Evolutionary conservation across 1,284 basidiomycete species (phyloP), one percentile per base, ranked within the genome.

Genomic region (Ustilago crameri): DNA sequence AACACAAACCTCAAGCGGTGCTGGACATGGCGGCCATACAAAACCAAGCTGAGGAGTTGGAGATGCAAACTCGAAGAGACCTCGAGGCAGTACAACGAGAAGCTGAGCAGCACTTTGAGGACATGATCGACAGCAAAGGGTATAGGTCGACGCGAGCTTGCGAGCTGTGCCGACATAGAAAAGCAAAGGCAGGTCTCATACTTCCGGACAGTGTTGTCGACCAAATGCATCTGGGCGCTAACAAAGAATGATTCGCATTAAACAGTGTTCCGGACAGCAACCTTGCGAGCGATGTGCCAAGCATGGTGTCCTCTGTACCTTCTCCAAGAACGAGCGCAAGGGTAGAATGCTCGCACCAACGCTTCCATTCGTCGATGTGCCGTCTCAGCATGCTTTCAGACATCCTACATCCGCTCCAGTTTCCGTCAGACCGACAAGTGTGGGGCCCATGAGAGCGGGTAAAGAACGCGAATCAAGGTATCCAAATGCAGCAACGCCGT

Each of bases 211-310:
- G 17, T 18, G 32, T 18, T 22, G 18, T 23, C 26, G 46, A 47
- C 18, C 15, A 44, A 34, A 40, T 9, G 30, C 30, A 30, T 30
- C 7, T 30, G 5, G 30, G 12, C 30, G 30, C 30, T 30, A 7
- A 30, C 30, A 30, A 30, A 7, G 9, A 17, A 20, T n/a, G 9
- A n/a, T 42, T 34, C 18, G 5, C 18, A 27, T 17, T 37, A 14
- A 26, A 20, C 40, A 73, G 70, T 73, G 70, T 26, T 56, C 61
- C 4, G 70, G 70, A 2, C 42, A 53, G 46, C 60, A 65, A 37
- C 70, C 70, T 3, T 73, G 70, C 27, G 32, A 41, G n/a, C 40
- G 70, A 20, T 73, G 70, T 40, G 53, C 65, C 3, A 61, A 60
- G 47, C 61, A 68, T 49, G 48, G 54, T 9, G 41, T 59, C 7